Conservation (phyloP, 2,329 filamentous ascomycete species). For the Aspergillus brunneoviolaceus region DNA sequence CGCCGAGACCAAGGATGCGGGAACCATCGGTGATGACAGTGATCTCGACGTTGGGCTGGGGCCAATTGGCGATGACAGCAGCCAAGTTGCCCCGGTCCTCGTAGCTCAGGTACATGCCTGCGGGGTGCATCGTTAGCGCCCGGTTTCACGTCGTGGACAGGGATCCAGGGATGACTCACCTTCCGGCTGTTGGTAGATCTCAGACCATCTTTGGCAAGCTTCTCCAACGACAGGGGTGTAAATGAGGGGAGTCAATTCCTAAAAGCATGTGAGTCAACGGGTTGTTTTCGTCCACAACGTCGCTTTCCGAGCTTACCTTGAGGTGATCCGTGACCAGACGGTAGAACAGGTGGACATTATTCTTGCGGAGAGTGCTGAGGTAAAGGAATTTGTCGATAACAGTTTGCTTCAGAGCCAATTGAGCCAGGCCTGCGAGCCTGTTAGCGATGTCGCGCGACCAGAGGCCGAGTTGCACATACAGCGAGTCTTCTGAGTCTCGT, state of each 20-base stretch:
- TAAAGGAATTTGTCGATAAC: slow-evolving; percentile 53
- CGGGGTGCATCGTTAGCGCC: slow-evolving; percentile 21
- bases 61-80: slow-evolving; percentile 91
- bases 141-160: slow-evolving; percentile 24
- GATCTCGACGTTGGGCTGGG: slow-evolving; percentile 84
- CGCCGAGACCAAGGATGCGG: slow-evolving; percentile 84
- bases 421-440: slow-evolving; percentile 38
- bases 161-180: slow-evolving; percentile 47
- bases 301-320: slow-evolving; percentile 31
- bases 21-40: slow-evolving; percentile 96
- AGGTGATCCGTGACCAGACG: slow-evolving; percentile 50
- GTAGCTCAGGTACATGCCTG: slow-evolving; percentile 86
- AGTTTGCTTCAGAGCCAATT: slow-evolving; percentile 48
- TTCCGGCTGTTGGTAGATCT: slow-evolving; percentile 92
- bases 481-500: slow-evolving; percentile 51
- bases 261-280: slow-evolving; percentile 19
- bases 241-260: slow-evolving; percentile 51
- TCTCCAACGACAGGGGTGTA: slow-evolving; percentile 70
- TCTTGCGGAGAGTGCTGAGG: slow-evolving; percentile 50
- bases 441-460: slow-evolving; percentile 11
- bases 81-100: slow-evolving; percentile 88
- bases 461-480: slow-evolving; percentile 30
- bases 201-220: slow-evolving; percentile 93
- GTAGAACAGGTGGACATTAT: slow-evolving; percentile 55
- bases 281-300: slow-evolving; percentile 3